These are phyloP conservation scores for Fistulifera pelliculosa DNA, from an alignment of 108 stramenopile genomes.

Conservation along the genomic window DNA sequence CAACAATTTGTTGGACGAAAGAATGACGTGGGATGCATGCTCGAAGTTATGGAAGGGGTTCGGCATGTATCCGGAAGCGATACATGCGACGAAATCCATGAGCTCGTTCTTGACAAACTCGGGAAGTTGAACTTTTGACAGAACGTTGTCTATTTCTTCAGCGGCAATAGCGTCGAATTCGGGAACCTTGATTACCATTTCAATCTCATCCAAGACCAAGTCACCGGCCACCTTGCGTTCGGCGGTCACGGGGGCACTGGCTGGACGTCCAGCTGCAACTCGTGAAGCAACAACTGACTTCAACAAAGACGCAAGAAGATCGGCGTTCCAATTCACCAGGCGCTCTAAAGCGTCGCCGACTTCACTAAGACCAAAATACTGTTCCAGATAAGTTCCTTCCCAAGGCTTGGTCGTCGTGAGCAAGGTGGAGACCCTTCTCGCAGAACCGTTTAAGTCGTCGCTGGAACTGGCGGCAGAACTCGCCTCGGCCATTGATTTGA, in stretches of 20 bases:
- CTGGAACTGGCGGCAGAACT: neutral
- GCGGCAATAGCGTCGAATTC: conserved; percentile 13
- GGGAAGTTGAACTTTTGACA: conserved; percentile 8
- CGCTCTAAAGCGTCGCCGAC: conserved; percentile 12
- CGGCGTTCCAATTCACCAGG: conserved; percentile 20
- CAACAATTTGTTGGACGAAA: conserved; percentile 6
- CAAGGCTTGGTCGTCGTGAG: neutral
- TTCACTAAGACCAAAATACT: neutral
- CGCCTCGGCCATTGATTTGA: conserved; percentile 3
- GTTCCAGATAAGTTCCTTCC: neutral
- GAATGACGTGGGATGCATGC: conserved; percentile 10
- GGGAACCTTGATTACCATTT: conserved; percentile 21
- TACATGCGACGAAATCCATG: conserved; percentile 3
- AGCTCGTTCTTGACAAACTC: conserved; percentile 5
- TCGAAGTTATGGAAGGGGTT: conserved; percentile 15
- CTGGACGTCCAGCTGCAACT: neutral
- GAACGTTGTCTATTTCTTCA: neutral
- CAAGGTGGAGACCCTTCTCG: too few relatives aligned
- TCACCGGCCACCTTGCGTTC: neutral
- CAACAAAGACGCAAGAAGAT: neutral
- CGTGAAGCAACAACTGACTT: conserved; percentile 6
- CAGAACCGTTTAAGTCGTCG: neutral
- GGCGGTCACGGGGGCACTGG: neutral
- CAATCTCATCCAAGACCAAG: conserved; percentile 7
- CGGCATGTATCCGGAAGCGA: conserved; percentile 4